Evolutionary conservation across 805 yeast genomes (phyloP).

Genomic region (Yarrowia deformans): DNA sequence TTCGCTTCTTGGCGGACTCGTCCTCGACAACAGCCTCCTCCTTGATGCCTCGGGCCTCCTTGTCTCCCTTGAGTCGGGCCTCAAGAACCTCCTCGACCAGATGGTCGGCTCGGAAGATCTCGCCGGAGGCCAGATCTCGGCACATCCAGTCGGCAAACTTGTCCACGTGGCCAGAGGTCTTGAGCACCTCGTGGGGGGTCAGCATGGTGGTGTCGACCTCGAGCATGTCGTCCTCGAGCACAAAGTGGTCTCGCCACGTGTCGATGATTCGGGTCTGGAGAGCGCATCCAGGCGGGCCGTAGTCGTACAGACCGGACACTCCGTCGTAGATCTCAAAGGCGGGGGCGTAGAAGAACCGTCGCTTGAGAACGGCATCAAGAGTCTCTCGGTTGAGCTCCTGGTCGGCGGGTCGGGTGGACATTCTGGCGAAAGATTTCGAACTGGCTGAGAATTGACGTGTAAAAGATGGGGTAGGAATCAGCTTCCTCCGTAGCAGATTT

Average conservation of each 20-base stretch:
- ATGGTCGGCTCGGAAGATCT: slow-evolving; percentile 98
- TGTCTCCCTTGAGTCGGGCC: slow-evolving; percentile 94
- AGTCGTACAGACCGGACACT: slow-evolving; percentile 96
- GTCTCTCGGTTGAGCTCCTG: slow-evolving; percentile 76
- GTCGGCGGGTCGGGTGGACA: slow-evolving; percentile 45
- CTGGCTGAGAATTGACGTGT: slow-evolving; percentile 28
- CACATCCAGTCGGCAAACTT: slow-evolving; percentile 99
- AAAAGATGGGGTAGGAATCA: slow-evolving; percentile 17
- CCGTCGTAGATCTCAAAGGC: slow-evolving; percentile 98
- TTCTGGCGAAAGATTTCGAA: slow-evolving; percentile 19
- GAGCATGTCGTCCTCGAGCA: slow-evolving; percentile 97
- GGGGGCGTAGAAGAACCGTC: slow-evolving; percentile 97
- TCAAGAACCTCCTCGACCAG: slow-evolving; percentile 97
- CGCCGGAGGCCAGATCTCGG: slow-evolving; percentile 93
- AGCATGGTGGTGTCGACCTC: slow-evolving; percentile 98
- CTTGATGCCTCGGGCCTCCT: slow-evolving; percentile 90
- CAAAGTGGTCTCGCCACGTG: slow-evolving; percentile 96
- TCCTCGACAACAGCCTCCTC: slow-evolving; percentile 74
- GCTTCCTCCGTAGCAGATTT: slow-evolving; percentile 33
- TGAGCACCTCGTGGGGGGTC: slow-evolving; percentile 96
- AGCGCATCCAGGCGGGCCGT: slow-evolving; percentile 99
- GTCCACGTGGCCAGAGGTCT: slow-evolving; percentile 99
- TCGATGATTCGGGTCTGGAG: slow-evolving; percentile 95
- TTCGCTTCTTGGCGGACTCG: slow-evolving; percentile 89
- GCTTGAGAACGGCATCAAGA: slow-evolving; percentile 87